Conservation (phyloP, 1,284 basidiomycete species). For the Lignosus rhinocerotis region DNA sequence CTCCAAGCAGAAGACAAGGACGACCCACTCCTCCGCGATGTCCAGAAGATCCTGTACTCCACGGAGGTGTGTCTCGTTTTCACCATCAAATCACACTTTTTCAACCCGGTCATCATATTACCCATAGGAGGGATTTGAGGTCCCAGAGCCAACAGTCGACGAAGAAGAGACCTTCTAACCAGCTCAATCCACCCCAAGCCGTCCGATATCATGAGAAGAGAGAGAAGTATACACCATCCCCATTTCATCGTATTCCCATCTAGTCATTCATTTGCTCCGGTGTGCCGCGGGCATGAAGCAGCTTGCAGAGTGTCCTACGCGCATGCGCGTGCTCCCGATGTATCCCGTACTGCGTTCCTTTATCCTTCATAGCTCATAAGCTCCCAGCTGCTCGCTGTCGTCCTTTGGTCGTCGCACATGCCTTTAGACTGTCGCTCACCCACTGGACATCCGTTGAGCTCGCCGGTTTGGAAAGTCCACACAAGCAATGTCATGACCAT, state of each 20-base stretch:
- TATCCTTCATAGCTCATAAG: neutral
- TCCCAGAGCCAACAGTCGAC: constrained; percentile 31
- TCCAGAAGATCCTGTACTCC: constrained; percentile 93
- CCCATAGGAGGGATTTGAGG: constrained; percentile 35
- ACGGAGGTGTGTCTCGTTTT: constrained; percentile 71
- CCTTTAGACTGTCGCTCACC: constrained; percentile 6
- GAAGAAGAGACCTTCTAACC: constrained; percentile 33
- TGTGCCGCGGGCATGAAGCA: neutral
- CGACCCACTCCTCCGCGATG: constrained; percentile 73
- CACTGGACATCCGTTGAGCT: neutral
- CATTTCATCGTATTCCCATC: constrained; percentile 20
- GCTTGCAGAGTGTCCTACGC: neutral
- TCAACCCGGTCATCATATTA: neutral
- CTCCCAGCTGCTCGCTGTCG: neutral
- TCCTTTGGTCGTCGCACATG: constrained; percentile 12
- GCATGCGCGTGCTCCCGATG: neutral
- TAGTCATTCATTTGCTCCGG: constrained; percentile 15
- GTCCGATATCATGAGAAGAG: neutral
- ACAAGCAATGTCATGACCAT: neutral
- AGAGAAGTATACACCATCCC: constrained; percentile 16
- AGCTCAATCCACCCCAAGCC: neutral
- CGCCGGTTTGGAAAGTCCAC: neutral
- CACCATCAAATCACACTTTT: neutral
- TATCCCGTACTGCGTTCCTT: constrained; percentile 6
- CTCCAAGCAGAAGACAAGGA: constrained; percentile 64